Evolutionary conservation across 495 filamentous ascomycete species (phyloP), one percentile per base, ranked within the genome.

Genomic region (Letharia lupina): DNA sequence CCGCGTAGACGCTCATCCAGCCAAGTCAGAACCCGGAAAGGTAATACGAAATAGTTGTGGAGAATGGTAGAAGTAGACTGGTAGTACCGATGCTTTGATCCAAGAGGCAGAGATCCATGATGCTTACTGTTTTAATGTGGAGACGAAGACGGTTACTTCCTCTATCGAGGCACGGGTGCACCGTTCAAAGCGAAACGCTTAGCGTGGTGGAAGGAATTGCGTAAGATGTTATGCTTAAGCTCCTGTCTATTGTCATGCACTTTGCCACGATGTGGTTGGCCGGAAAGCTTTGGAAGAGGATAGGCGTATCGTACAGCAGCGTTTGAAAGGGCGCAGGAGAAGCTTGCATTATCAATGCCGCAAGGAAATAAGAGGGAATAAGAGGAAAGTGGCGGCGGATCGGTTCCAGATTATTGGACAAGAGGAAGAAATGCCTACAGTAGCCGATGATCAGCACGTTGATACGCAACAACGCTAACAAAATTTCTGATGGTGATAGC

Each of bases 401-500:
- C 35, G 18, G 13, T 35, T 40, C 11, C 11, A 11, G 40, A 9
- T 68, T 45, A 68, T 68, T 68, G 66, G 12, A 37, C 37, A 64
- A 44, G 2, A 31, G 8, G 39, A 57, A 48, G 54, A 15, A 60
- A 47, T 52, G 2, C n/a, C 10, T 8, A 20, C 41, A 37, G 39
- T 39, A 63, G 44, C 44, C 66, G 66, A 52, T 61, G 56, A 68
- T 65, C 66, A 58, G 52, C 62, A 54, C 9, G 15, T 40, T 50
- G 23, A 28, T 28, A 28, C 23, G 23, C 23, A 28, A 28, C 23
- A 0, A 28, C 23, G 23, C 23, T 28, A 28, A 28, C 23, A 28
- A 28, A 28, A 28, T 0, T 28, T 28, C 23, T 28, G 23, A 28
- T 28, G 23, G 23, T 28, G 23, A 28, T 28, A 28, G 23, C 23